Evolutionary conservation across 2,329 filamentous ascomycete genomes (phyloP), one percentile per base, ranked within the genome.

Genomic region (Colletotrichum australisinense): DNA sequence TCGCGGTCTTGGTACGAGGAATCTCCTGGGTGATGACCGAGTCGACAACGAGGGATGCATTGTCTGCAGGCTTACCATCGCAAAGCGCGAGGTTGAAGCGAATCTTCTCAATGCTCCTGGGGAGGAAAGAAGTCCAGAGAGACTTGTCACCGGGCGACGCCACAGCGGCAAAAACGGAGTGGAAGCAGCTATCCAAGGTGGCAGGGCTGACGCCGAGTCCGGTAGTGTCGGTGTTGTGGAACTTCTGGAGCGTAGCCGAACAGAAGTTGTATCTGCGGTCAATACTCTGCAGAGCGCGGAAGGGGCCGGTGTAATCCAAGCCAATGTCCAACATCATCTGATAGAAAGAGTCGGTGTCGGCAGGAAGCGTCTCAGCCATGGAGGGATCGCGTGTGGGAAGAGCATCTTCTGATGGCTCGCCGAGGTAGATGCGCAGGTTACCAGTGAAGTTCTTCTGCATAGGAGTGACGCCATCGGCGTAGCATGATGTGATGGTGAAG

Each of bases 101-200:
- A 11, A 79, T 73, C 26, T 70, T 67, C 16, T 75, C 66, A 14
- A 83, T 80, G 14, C 56, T 72, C 0, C 76, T 78, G 3, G 82
- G 81, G 2, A 84, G 72, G 59, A 81, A 78, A 3, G 81, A 74
- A 1, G 78, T 73, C 77, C 79, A 80, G 4, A 85, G 76, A 4
- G 75, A 76, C 4, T 78, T 81, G 53, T 83, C 80, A 0, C 78
- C 79, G 0, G 83, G 83, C 26, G 75, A 80, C 5, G 78, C 77
- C 58, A 77, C 79, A 1, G 83, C 81, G 1, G 79, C 74, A 5
- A 84, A 76, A 11, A 79, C 70, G 5, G 79, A 73, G 70, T 85
- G 84, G 68, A 85, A 79, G 1, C 80, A 79, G 0, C 77, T 76
- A 55, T 85, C 83, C 0, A 85, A 75, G 2, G 78, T 73, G 0